Conservation (phyloP, 2,329 filamentous ascomycete genomes). For the Botrytis tulipae region DNA sequence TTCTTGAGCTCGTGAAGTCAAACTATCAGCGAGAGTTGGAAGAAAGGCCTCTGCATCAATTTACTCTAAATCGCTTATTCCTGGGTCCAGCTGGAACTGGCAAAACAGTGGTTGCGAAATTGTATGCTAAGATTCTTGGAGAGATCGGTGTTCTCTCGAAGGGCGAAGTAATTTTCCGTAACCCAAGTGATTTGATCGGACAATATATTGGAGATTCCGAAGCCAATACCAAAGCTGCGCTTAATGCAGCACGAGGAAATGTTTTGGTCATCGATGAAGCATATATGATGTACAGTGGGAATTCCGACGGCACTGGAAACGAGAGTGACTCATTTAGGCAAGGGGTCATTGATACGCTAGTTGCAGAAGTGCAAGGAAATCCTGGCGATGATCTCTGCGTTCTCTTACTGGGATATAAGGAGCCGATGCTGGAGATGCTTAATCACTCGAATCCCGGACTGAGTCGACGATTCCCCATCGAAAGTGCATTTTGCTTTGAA, state of each 20-base stretch:
- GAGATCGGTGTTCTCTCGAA: conserved; percentile 54
- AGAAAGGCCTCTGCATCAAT: conserved; percentile 59
- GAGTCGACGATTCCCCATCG: conserved; percentile 60
- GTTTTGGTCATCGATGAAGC: conserved; percentile 59
- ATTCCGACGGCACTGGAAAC: conserved; percentile 34
- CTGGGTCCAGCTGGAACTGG: conserved; percentile 72
- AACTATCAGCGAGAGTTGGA: conserved; percentile 59
- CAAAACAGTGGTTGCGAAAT: conserved; percentile 71
- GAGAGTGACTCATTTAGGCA: conserved; percentile 57
- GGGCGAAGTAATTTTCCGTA: conserved; percentile 47
- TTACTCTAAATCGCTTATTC: conserved; percentile 66
- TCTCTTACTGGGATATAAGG: conserved; percentile 63
- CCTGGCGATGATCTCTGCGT: conserved; percentile 71
- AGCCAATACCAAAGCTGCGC: conserved; percentile 66
- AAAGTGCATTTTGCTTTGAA: conserved; percentile 63
- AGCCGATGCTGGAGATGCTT: conserved; percentile 57
- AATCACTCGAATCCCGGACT: conserved; percentile 64
- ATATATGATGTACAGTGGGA: conserved; percentile 47
- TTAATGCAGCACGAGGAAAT: conserved; percentile 56
- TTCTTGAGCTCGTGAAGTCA: conserved; percentile 54
- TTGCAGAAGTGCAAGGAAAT: conserved; percentile 65
- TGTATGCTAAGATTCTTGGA: conserved; percentile 67
- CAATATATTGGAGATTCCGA: conserved; percentile 61
- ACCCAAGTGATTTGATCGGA: conserved; percentile 44
- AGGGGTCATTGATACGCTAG: conserved; percentile 70